A percentile compares a stretch with the other conserved stretches of the same genome.
phyloP scores from a whole-genome alignment of 495 filamentous ascomycete species.

The Penicillium samsonianum region DNA sequence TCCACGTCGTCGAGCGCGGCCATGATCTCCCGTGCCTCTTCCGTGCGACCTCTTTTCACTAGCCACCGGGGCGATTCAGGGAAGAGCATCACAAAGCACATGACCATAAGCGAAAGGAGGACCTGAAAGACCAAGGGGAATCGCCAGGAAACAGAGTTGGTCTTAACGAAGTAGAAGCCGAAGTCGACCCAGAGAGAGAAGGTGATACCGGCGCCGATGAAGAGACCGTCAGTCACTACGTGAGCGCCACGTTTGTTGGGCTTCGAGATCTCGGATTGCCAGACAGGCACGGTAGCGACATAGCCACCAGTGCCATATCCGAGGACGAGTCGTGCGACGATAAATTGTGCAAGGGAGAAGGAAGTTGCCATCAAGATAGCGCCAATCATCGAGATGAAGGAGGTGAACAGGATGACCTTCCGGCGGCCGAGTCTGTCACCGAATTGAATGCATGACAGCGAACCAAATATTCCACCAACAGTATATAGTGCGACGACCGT shows the following conservation, averaged over 20 bases:
- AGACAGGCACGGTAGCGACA: conserved; percentile 65
- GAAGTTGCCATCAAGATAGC: conserved; percentile 46
- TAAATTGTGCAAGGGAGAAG: conserved; percentile 38
- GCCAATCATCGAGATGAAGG: conserved; percentile 39
- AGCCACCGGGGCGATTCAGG: conserved; percentile 65
- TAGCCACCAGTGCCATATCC: conserved; percentile 64
- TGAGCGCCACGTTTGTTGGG: conserved; percentile 63
- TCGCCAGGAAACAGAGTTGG: conserved; percentile 57
- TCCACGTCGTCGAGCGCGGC: conserved; percentile 33
- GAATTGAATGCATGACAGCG: conserved; percentile 35
- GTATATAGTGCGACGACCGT: conserved; percentile 41
- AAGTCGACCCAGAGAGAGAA: conserved; percentile 72
- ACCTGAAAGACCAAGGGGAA: conserved; percentile 69
- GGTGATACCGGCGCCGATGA: conserved; percentile 65
- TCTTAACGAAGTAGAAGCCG: conserved; percentile 52
- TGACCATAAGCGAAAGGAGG: conserved; percentile 53
- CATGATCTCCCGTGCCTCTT: conserved; percentile 57
- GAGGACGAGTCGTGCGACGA: conserved; percentile 55
- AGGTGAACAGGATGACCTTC: conserved; percentile 34
- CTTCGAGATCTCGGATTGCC: conserved; percentile 62
- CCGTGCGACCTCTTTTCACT: conserved; percentile 51
- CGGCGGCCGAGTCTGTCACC: conserved; percentile 37
- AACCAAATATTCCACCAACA: conserved; percentile 38
- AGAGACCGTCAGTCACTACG: conserved; percentile 64
- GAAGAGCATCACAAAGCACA: conserved; percentile 50